These are phyloP conservation scores for Guillardia theta DNA, from an alignment of 78 protist genomes.

Conservation along the genomic window DNA sequence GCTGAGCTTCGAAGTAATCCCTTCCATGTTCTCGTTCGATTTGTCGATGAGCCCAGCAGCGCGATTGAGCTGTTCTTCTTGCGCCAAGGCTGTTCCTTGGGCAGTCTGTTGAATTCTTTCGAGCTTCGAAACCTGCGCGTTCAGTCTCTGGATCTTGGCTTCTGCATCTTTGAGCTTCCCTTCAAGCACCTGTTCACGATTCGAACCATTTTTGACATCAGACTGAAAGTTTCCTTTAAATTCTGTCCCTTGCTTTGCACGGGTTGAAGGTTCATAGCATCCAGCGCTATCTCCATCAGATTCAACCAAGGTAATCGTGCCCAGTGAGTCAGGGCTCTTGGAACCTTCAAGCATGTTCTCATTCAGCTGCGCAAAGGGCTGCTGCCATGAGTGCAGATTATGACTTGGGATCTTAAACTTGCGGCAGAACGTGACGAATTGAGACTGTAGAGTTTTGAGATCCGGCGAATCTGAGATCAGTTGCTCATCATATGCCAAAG, in stretches of 20 bases:
- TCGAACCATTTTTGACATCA: neutral
- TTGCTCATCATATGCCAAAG: too few relatives aligned
- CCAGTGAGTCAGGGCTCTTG: conserved; percentile 22
- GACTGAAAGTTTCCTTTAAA: neutral
- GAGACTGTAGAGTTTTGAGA: too few relatives aligned
- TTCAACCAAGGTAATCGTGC: neutral
- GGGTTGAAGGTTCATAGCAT: too few relatives aligned
- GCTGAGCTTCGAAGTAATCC: neutral
- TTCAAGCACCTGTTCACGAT: neutral
- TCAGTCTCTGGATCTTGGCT: neutral
- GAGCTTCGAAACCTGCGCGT: neutral
- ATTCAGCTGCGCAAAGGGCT: too few relatives aligned
- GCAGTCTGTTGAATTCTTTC: neutral
- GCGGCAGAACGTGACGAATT: too few relatives aligned
- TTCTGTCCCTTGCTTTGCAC: neutral
- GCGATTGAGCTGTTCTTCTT: neutral
- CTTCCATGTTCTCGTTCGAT: neutral
- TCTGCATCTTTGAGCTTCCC: neutral
- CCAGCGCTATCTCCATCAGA: neutral
- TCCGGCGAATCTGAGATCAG: too few relatives aligned
- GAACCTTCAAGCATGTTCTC: too few relatives aligned
- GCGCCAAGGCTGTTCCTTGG: neutral
- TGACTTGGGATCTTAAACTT: too few relatives aligned
- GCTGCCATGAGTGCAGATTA: too few relatives aligned
- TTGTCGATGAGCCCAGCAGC: neutral